Conservation (phyloP, 192 early-diverging fungal species). For the Coemansia sp. region DNA sequence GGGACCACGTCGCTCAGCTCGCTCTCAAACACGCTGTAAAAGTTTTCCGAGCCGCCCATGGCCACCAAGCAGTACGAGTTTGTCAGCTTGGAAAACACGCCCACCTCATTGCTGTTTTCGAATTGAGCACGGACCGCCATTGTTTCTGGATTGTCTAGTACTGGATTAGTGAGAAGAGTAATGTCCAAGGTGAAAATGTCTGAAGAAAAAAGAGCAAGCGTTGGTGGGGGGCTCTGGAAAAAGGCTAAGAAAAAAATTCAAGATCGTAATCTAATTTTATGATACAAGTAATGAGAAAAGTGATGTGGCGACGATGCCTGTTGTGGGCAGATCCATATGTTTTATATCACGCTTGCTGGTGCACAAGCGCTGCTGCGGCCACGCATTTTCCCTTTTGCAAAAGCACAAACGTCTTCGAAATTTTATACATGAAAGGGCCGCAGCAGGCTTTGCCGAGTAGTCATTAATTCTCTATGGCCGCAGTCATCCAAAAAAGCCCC, state of each 20-base stretch:
- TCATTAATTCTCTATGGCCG: no score
- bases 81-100: constrained; percentile 96
- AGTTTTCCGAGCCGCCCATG: constrained; percentile 98
- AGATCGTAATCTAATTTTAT: constrained; percentile 1
- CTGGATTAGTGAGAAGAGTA: background rate
- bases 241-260: constrained; percentile 15
- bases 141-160: background rate
- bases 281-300: background rate
- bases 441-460: no score
- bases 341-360: background rate
- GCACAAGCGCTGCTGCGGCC: background rate
- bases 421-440: no score
- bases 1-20: constrained; percentile 95
- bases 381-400: background rate
- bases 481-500: no score
- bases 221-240: background rate
- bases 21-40: constrained; percentile 91
- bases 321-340: background rate
- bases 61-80: constrained; percentile 98
- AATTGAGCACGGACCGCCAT: constrained; percentile 81
- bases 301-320: background rate
- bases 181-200: constrained; percentile 3
- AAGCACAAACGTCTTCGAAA: background rate
- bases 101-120: constrained; percentile 99
- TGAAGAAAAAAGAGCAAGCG: constrained; percentile 8